Percentiles rank a stretch among this genome's conserved stretches.
Evolutionary conservation across 1,284 basidiomycete species (phyloP).

Genomic region (Austroboletus rostrupii): DNA sequence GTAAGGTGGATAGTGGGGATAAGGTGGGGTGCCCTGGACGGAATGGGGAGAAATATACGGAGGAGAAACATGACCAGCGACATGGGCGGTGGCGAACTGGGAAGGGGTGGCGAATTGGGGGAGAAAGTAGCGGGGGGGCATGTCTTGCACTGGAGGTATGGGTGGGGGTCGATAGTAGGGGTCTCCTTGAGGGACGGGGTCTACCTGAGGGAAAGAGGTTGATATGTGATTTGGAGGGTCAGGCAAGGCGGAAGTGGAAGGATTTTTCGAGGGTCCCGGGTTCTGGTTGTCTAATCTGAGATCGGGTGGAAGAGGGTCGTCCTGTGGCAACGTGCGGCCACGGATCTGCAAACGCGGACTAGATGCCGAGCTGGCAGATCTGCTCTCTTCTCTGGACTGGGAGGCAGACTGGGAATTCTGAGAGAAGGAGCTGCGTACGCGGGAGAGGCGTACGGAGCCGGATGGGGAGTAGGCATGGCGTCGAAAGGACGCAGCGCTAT

Average conservation of each 20-base stretch:
- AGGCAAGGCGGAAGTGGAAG: conserved; percentile 19
- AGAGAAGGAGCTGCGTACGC: conserved; percentile 34
- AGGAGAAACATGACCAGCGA: conserved; percentile 28
- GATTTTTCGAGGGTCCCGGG: conserved; percentile 12
- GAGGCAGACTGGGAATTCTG: conserved; percentile 28
- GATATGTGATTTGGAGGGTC: conserved; percentile 16
- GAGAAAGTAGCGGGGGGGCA: conserved; percentile 20
- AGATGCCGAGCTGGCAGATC: conserved; percentile 40
- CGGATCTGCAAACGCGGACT: conserved; percentile 38
- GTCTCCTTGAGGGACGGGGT: conserved; percentile 16
- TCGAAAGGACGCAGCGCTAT: conserved; percentile 26
- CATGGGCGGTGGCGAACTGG: conserved; percentile 19
- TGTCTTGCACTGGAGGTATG: conserved; percentile 21
- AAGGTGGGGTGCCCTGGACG: conserved; percentile 31
- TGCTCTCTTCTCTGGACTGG: conserved; percentile 40
- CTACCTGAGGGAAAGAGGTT: conserved; percentile 13
- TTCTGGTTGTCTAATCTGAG: conserved; percentile 24
- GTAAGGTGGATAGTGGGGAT: conserved; percentile 31
- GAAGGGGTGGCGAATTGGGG: conserved; percentile 25
- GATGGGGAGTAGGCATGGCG: conserved; percentile 24
- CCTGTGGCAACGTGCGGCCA: conserved; percentile 27
- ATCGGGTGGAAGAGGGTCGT: conserved; percentile 21
- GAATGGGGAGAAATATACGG: conserved; percentile 23
- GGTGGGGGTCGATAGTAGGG: conserved; percentile 15
- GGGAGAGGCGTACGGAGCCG: conserved; percentile 29